phyloP scores from a whole-genome alignment of 2,329 filamentous ascomycete genomes.

The Ilyonectria destructans region DNA sequence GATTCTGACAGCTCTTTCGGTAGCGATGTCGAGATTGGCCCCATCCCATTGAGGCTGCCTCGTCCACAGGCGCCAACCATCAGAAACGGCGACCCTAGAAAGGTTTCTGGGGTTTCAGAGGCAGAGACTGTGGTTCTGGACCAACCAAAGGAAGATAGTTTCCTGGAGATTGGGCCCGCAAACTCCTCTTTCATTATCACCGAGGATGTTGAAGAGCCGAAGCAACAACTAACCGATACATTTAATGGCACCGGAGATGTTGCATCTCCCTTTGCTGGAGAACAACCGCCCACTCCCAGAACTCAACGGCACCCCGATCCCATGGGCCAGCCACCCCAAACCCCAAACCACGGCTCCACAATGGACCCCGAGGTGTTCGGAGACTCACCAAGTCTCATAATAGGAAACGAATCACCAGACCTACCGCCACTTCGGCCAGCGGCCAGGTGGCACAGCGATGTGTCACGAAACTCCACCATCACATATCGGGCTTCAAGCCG shows the following conservation, averaged over 20 bases:
- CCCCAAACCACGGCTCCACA: conserved; percentile 40
- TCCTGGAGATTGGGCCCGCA: conserved; percentile 35
- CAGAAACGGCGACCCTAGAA: conserved; percentile 34
- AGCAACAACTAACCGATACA: conserved; percentile 16
- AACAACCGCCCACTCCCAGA: conserved; percentile 39
- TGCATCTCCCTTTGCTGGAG: conserved; percentile 16
- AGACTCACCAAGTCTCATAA: conserved; percentile 31
- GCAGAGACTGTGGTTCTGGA: conserved; percentile 44
- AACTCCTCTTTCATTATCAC: conserved; percentile 40
- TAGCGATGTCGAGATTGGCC: conserved; percentile 33
- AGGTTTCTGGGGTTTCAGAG: conserved; percentile 44
- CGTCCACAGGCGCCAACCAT: conserved; percentile 30
- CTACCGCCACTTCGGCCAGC: conserved; percentile 56
- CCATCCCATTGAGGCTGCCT: conserved; percentile 45
- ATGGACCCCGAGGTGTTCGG: conserved; percentile 33
- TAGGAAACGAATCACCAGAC: conserved; percentile 53
- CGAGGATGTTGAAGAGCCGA: conserved; percentile 39
- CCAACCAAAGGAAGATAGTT: conserved; percentile 33
- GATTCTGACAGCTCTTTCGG: conserved; percentile 40
- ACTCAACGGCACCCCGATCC: conserved; percentile 34
- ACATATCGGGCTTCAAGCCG: conserved; percentile 57
- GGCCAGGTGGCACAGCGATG: conserved; percentile 51
- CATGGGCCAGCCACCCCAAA: conserved; percentile 37
- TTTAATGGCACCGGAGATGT: conserved; percentile 42
- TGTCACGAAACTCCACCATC: conserved; percentile 58